Conservation (phyloP, 371 early-diverging fungal species). For the Umbelopsis sp. region DNA sequence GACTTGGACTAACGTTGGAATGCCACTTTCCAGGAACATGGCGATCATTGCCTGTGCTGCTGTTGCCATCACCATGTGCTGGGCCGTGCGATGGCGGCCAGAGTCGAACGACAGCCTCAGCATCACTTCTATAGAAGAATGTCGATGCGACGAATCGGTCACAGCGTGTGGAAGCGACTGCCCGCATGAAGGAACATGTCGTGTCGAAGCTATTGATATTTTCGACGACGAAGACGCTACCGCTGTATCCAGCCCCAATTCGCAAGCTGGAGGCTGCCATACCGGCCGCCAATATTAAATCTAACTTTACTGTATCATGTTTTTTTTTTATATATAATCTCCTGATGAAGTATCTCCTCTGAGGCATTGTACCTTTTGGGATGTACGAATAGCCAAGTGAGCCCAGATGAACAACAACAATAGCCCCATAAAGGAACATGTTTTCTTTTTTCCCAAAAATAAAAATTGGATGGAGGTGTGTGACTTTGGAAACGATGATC, state of each 20-base stretch:
- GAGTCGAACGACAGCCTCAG: slow-evolving; percentile 1
- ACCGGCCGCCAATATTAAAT: slow-evolving; percentile 11
- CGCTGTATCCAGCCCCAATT: background rate
- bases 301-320: background rate
- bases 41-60: slow-evolving; percentile 39
- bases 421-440: too few relatives aligned
- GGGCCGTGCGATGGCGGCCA: slow-evolving; percentile 35
- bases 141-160: background rate
- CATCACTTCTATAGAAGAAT: background rate
- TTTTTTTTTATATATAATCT: background rate
- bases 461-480: too few relatives aligned
- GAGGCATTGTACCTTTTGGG: too few relatives aligned
- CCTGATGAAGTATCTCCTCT: too few relatives aligned
- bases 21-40: slow-evolving; percentile 33
- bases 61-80: slow-evolving; percentile 35
- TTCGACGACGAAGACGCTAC: background rate
- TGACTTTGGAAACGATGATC: background rate
- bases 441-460: too few relatives aligned
- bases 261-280: background rate
- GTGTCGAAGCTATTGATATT: background rate
- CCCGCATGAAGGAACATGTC: background rate
- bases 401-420: too few relatives aligned
- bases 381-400: too few relatives aligned
- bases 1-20: too few relatives aligned
- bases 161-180: slow-evolving; percentile 11